A percentile compares a stretch with the other conserved stretches of the same genome.
These are phyloP conservation scores for Dactylorhiza incarnata DNA, from an alignment of 106 monocot genomes.

Conservation along the genomic window DNA sequence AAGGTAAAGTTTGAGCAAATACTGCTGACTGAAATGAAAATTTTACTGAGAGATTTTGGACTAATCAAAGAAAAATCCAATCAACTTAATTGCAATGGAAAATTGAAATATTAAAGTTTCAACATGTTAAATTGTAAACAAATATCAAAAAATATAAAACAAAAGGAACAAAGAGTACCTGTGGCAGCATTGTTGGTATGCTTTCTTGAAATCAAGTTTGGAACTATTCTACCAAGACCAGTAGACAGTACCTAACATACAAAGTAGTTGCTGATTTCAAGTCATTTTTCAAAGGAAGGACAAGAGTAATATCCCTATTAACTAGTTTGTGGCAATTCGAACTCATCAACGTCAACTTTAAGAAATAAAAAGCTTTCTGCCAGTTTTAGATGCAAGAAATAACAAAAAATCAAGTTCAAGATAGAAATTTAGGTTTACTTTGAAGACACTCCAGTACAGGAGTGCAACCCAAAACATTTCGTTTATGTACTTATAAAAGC, in stretches of 20 bases:
- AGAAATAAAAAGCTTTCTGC: not conserved
- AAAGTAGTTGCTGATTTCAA: not conserved
- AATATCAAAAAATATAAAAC: not conserved
- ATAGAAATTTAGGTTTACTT: not conserved
- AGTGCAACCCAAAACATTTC: not conserved
- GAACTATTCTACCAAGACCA: slow-evolving; percentile 93
- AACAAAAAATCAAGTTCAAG: not conserved
- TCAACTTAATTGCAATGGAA: not conserved
- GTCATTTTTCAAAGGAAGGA: not conserved
- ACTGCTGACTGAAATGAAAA: not conserved
- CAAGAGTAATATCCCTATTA: not conserved
- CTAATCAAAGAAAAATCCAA: not conserved
- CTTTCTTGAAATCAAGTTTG: slow-evolving; percentile 95
- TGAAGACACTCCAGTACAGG: not conserved
- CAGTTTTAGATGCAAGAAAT: not conserved
- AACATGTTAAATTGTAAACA: not conserved
- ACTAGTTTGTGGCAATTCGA: not conserved
- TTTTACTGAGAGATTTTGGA: not conserved
- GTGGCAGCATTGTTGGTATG: slow-evolving; percentile 95
- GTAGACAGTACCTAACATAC: slow-evolving; percentile 67
- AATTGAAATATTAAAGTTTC: not conserved
- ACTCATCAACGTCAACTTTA: not conserved
- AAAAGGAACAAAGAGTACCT: slow-evolving; percentile 30
- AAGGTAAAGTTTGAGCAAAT: not conserved
- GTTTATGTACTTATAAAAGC: not conserved